Conservation (phyloP, 169 alveolate genomes). For the Theileria orientalis region DNA sequence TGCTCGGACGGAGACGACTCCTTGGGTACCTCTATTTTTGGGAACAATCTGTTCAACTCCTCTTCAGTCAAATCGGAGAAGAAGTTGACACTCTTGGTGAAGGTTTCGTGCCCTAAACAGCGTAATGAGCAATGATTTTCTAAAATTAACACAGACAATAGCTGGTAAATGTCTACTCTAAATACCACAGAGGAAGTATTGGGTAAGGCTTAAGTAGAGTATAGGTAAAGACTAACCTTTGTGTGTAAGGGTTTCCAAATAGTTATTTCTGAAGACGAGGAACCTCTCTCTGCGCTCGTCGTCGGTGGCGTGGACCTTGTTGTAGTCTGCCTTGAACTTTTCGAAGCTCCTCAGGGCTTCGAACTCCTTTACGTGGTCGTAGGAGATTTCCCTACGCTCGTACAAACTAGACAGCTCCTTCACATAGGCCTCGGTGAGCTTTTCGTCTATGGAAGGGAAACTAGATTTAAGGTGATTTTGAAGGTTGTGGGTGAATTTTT, state of each 20-base stretch:
- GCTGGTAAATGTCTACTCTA: not conserved
- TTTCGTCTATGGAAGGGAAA: not conserved
- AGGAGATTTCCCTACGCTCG: constrained; percentile 23
- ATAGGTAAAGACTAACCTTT: not conserved
- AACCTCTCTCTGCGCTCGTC: constrained; percentile 30
- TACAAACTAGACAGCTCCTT: constrained; percentile 17
- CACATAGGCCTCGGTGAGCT: not conserved
- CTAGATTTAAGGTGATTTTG: not conserved
- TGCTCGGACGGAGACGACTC: not conserved
- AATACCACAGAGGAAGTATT: not conserved
- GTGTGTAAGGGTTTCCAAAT: constrained; percentile 12
- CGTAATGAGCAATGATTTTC: not conserved
- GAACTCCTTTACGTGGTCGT: constrained; percentile 12
- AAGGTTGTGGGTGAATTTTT: not conserved
- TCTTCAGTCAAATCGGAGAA: constrained; percentile 45
- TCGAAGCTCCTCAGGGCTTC: constrained; percentile 22
- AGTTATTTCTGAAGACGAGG: constrained; percentile 39
- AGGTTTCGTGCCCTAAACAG: constrained; percentile 17
- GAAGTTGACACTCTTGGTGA: constrained; percentile 40
- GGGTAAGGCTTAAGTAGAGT: not conserved
- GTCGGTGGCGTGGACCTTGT: constrained; percentile 12
- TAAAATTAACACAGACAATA: not conserved
- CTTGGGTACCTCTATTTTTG: constrained; percentile 9
- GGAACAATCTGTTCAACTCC: constrained; percentile 20
- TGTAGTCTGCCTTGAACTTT: not conserved